Evolutionary conservation across 2,329 filamentous ascomycete genomes (phyloP).

Genomic region (Xylariales sp.): DNA sequence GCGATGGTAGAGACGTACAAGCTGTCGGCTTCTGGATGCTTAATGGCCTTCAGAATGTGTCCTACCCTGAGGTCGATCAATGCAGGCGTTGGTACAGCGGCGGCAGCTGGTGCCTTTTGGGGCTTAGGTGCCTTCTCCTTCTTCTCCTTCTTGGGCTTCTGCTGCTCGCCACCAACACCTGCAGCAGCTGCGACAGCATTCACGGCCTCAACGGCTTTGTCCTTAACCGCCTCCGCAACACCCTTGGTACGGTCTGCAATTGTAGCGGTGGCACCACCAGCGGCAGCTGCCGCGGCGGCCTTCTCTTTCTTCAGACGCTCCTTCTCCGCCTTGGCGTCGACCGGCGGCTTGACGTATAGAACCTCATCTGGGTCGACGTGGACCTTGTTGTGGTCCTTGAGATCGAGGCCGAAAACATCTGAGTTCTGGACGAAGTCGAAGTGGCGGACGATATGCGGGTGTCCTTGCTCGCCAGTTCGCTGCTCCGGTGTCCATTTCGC

Average conservation of each 20-base stretch:
- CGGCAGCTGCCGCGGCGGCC: conserved; percentile 59
- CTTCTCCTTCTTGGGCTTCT: conserved; percentile 73
- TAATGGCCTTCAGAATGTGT: conserved; percentile 92
- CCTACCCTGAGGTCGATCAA: conserved; percentile 95
- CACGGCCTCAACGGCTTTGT: conserved; percentile 18
- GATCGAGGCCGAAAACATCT: conserved; percentile 63
- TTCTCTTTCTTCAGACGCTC: conserved; percentile 97
- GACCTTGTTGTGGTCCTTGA: conserved; percentile 71
- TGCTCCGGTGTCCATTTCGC: conserved; percentile 78
- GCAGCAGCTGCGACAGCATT: conserved; percentile 25
- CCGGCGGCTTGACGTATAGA: conserved; percentile 80
- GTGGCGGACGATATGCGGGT: conserved; percentile 86
- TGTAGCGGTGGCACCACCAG: conserved; percentile 39
- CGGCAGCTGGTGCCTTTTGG: conserved; percentile 60
- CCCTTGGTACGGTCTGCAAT: conserved; percentile 59
- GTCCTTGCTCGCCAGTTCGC: conserved; percentile 82
- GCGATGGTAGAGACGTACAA: conserved; percentile 94
- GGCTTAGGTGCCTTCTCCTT: conserved; percentile 82
- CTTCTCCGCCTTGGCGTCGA: conserved; percentile 92
- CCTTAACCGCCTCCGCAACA: conserved; percentile 50
- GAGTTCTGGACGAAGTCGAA: conserved; percentile 95
- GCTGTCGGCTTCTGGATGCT: conserved; percentile 94
- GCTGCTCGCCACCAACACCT: conserved; percentile 28
- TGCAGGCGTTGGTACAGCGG: conserved; percentile 73
- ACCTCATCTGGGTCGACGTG: conserved; percentile 74